phyloP scores from a whole-genome alignment of 371 early-diverging fungal genomes.

The Mortierella sp. region DNA sequence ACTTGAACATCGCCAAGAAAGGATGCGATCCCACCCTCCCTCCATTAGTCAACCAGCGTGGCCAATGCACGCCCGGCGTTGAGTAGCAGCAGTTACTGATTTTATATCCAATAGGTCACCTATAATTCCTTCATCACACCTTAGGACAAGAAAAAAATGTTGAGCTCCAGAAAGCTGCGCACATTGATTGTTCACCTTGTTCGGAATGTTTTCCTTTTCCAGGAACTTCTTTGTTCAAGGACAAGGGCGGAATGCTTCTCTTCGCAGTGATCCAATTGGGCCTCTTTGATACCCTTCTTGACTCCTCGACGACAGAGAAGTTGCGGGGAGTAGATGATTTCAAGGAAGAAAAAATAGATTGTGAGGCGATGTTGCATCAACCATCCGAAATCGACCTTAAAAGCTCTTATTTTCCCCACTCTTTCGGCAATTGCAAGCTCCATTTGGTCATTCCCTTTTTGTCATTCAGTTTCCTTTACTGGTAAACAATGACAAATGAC shows the following conservation, averaged over 20 bases:
- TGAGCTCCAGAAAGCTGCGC: neutral
- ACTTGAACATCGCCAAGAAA: neutral
- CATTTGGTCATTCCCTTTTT: neutral
- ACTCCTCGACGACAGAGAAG: neutral
- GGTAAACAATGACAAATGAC: neutral
- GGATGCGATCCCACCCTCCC: neutral
- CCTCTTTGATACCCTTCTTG: neutral
- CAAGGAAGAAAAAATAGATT: neutral
- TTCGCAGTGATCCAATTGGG: neutral
- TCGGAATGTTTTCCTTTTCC: conserved; percentile 3
- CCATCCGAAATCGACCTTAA: neutral
- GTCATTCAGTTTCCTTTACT: conserved; percentile 6
- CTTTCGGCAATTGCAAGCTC: neutral
- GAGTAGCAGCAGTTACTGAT: neutral
- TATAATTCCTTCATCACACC: neutral
- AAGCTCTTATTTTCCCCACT: neutral
- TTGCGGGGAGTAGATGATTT: neutral
- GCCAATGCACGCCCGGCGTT: too few species aligned
- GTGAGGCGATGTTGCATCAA: neutral
- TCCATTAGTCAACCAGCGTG: too few species aligned
- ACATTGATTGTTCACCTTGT: neutral
- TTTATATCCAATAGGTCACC: neutral
- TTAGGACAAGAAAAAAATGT: neutral
- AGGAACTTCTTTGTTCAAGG: neutral
- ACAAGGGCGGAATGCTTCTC: neutral